These are phyloP conservation scores for Metroxylon sagu DNA, from an alignment of 176 grass and related monocot genomes.

Conservation along the genomic window DNA sequence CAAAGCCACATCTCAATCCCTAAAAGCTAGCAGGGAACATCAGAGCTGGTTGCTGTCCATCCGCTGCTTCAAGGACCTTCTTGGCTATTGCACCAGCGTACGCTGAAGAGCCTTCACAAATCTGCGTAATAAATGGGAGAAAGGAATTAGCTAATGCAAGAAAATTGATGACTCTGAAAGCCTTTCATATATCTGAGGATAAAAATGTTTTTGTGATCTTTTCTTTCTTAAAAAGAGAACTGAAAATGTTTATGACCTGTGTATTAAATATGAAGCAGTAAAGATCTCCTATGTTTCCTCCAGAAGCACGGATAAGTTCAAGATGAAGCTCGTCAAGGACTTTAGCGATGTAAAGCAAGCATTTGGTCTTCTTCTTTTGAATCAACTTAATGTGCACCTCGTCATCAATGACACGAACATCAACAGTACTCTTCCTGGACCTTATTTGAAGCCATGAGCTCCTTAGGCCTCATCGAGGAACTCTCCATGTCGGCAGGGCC, in stretches of 20 bases:
- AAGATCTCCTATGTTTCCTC: slow-evolving; percentile 73
- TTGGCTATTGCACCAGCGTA: slow-evolving; percentile 68
- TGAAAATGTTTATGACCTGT: slow-evolving; percentile 36
- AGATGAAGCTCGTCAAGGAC: slow-evolving; percentile 69
- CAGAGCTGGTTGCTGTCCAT: slow-evolving; percentile 23
- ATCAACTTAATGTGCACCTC: slow-evolving; percentile 82
- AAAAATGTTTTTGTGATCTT: neutral
- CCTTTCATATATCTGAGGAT: neutral
- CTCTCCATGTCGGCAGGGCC: slow-evolving; percentile 46
- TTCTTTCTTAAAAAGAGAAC: neutral
- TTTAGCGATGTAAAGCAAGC: slow-evolving; percentile 57
- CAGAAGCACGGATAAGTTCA: slow-evolving; percentile 50
- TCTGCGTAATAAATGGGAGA: slow-evolving; percentile 28
- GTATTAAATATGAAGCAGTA: slow-evolving; percentile 87
- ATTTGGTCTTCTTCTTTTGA: slow-evolving; percentile 66
- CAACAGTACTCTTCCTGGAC: slow-evolving; percentile 68
- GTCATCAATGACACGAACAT: slow-evolving; percentile 72
- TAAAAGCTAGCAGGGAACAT: slow-evolving; percentile 18
- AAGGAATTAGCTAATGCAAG: slow-evolving; percentile 3
- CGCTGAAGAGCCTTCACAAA: slow-evolving; percentile 56
- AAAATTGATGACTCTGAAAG: neutral
- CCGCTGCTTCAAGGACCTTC: slow-evolving; percentile 58
- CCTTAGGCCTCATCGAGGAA: slow-evolving; percentile 45
- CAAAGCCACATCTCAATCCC: too few relatives aligned
- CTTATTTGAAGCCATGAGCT: slow-evolving; percentile 77